phyloP scores from a whole-genome alignment of 1,139 yeast species.

The Pichia sp. region DNA sequence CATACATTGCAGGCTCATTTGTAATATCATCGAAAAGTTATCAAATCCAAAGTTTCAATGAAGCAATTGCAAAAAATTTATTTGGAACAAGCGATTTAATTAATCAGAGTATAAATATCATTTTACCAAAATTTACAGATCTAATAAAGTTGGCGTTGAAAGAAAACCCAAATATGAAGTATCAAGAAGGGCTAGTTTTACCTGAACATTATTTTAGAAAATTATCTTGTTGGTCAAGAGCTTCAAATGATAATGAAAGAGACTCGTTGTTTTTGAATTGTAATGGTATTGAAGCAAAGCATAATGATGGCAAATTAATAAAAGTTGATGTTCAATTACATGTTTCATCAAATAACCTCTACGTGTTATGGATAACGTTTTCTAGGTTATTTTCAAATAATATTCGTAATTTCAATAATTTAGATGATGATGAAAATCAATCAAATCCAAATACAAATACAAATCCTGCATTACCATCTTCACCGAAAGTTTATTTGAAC shows the following conservation, averaged over 20 bases:
- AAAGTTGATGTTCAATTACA: conserved; percentile 76
- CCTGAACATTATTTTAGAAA: conserved; percentile 89
- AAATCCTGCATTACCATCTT: background rate
- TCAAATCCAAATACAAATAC: background rate
- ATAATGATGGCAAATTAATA: conserved; percentile 60
- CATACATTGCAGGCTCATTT: conserved; percentile 83
- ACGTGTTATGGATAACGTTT: conserved; percentile 83
- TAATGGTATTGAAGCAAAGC: conserved; percentile 60
- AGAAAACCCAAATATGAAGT: conserved; percentile 36
- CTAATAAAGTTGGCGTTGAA: conserved; percentile 45
- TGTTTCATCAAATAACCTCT: conserved; percentile 52
- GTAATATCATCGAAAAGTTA: conserved; percentile 50
- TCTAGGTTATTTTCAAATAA: conserved; percentile 38
- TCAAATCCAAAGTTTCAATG: conserved; percentile 60
- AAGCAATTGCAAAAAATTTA: conserved; percentile 69
- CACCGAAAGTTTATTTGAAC: background rate
- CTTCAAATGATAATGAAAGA: conserved; percentile 23
- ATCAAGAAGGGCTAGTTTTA: conserved; percentile 52
- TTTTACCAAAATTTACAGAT: conserved; percentile 61
- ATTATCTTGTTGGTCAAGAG: conserved; percentile 30
- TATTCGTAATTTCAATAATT: background rate
- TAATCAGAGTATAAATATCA: conserved; percentile 44
- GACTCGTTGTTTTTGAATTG: conserved; percentile 52
- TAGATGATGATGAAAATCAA: background rate
- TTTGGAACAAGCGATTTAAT: conserved; percentile 62